Base-by-base conservation (phyloP, 148 eudicot species). In the Vaccinium corymbosum region DNA sequence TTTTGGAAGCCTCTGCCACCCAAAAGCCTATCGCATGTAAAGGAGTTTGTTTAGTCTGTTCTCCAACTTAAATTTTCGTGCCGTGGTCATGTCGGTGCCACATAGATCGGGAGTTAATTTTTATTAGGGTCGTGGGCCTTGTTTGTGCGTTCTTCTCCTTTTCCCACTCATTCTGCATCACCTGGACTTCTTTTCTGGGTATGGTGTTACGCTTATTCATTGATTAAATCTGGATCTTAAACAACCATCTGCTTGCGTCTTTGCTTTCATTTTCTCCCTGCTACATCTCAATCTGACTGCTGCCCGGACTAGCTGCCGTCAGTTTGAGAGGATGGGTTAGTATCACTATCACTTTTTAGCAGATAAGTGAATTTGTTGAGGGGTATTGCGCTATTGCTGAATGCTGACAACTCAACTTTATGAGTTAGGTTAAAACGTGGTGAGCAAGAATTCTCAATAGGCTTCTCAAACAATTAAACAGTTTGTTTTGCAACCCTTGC, bases 401-500 rank as follows among this genome's bases (percentile, higher is more conserved):
- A 35, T 12, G 29, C 62, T 22, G 16, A 56, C 27, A 75, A 35
- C 46, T 48, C 25, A 77, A 83, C 48, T 20, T 74, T 76, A 56
- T 77, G 11, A 78, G 55, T 42, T 35, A 0, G 62, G 29, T 82
- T 72, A 56, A 79, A 84, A 66, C 55, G 29, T 51, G 78, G 52
- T 68, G 35, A 68, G 59, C 78, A 79, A 32, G 86, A 62, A 32
- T 52, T 57, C 27, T 52, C 48, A 19, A 22, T 76, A 10, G 51
- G 3, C 8, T 49, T 75, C 81, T 84, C 71, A 78, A 52, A 22
- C 6, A 27, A 22, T 19, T 9, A 17, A 52, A 50, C 20, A 77
- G 78, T 22, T 75, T 12, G 17, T 84, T 48, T 42, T 87, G 84
- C 15, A 49, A 38, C 38, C 49, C 49, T 66, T 81, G 32, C 42